Evolutionary conservation across 1,284 basidiomycete genomes (phyloP).

Genomic region (Caloboletus inedulis): DNA sequence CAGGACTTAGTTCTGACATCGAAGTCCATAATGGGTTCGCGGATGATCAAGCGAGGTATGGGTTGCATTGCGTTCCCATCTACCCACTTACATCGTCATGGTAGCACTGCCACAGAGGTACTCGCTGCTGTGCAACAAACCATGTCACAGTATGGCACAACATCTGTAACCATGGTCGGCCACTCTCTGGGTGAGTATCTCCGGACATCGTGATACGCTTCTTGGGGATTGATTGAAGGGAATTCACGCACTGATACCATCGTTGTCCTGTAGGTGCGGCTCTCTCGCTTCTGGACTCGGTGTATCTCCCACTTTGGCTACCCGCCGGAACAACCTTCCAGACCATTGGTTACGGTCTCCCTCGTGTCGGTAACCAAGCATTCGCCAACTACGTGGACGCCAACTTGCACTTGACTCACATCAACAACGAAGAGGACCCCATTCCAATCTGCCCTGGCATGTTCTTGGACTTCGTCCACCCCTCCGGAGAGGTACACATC

Average conservation of each 20-base stretch:
- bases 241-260: not conserved
- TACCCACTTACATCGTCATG: not conserved
- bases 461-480: constrained; percentile 53
- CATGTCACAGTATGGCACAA: constrained; percentile 39
- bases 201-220: not conserved
- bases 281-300: constrained; percentile 47
- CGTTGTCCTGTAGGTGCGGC: constrained; percentile 40
- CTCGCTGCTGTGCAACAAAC: constrained; percentile 48
- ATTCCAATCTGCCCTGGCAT: constrained; percentile 50
- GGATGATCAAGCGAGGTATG: constrained; percentile 42
- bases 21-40: constrained; percentile 58
- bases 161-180: constrained; percentile 49
- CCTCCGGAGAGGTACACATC: constrained; percentile 60
- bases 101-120: constrained; percentile 48
- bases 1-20: constrained; percentile 49
- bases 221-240: not conserved
- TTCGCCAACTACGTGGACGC: constrained; percentile 60
- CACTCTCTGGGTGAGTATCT: constrained; percentile 49
- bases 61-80: constrained; percentile 31
- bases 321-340: constrained; percentile 34
- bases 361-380: constrained; percentile 63
- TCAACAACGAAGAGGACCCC: constrained; percentile 52
- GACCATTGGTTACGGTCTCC: constrained; percentile 52
- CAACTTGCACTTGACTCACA: constrained; percentile 42
- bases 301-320: constrained; percentile 40